Base-by-base conservation (phyloP, 768 basidiomycete species). In the Pleurotus platypus region DNA sequence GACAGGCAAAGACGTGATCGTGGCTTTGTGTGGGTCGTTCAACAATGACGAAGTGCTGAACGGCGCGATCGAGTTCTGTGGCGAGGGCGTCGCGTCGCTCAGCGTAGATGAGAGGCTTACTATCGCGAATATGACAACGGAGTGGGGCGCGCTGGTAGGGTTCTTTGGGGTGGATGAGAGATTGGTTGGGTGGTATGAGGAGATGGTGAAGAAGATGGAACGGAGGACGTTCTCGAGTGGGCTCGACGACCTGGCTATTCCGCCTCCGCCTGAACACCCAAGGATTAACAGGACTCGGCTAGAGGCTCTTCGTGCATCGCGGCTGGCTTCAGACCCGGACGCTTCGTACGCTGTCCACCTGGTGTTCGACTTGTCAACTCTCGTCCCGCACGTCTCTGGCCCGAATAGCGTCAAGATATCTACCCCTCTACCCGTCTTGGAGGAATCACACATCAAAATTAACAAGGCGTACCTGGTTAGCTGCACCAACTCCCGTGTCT, bases 41-140 rank as follows among this genome's bases (percentile, higher is more conserved):
- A 96, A 96, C 77, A 81, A 88, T 58, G 96, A 98, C 68, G 93
- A 98, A 69, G 97, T 98, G 2, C 80, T 99, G 47, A 99, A 99
- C 65, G 90, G 90, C 24, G 97, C 95, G 1, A 87, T 99, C 69
- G 97, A 99, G 70, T 99, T 99, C 69, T 86, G 87, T 0, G 97
- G 97, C 9, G 87, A 91, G 35, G 97, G 97, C 22, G 80, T 98
- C 8, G 67, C 81, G 15, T 78, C 84, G 15, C 77, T 99, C 49
- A 72, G 83, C 3, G 82, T 99, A 55, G 96, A 99, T 66, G 95
- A 98, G 63, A 84, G 97, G 42, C 79, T 99, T 46, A 95, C 96
- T 0, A 98, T 98, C 62, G 79, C 94, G n/a, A 98, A 99, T 71
- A 99, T 98, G 97, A 98, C 97, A 4, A 98, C 97, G 27, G 97